Evolutionary conservation across 2,329 filamentous ascomycete species (phyloP).

Genomic region (Phialemonium atrogriseum): DNA sequence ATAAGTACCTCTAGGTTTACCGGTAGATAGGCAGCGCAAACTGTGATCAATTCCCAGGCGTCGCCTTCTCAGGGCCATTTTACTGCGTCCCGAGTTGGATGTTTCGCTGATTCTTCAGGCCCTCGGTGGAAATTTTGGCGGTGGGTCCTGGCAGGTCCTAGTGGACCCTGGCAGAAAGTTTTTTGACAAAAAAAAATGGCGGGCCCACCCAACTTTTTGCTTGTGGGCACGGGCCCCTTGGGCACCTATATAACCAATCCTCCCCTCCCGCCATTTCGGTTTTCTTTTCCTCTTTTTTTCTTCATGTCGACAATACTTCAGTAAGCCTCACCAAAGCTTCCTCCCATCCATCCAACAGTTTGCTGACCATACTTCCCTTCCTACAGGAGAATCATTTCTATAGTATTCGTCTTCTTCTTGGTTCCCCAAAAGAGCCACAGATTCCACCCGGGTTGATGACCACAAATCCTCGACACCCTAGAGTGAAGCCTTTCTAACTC

Average conservation of each 20-base stretch:
- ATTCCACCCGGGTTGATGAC: slow-evolving; percentile 94
- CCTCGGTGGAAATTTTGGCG: slow-evolving; percentile 24
- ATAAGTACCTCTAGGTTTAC: too few relatives aligned
- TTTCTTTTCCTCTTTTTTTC: slow-evolving; percentile 37
- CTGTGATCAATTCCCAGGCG: neutral
- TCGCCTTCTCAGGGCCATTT: neutral
- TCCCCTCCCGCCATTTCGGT: slow-evolving; percentile 17
- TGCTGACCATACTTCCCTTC: neutral
- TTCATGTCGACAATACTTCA: slow-evolving; percentile 57
- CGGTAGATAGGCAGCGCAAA: too few relatives aligned
- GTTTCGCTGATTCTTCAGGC: neutral
- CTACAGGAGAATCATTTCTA: slow-evolving; percentile 97
- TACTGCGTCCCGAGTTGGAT: slow-evolving; percentile 4
- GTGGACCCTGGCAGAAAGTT: slow-evolving; percentile 2
- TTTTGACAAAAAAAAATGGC: slow-evolving; percentile 4
- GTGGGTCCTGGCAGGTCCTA: slow-evolving; percentile 22
- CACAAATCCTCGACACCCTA: slow-evolving; percentile 78
- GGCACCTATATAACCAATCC: slow-evolving; percentile 31
- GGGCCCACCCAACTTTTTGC: slow-evolving; percentile 9
- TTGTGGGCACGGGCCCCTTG: slow-evolving; percentile 15
- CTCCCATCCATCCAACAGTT: neutral
- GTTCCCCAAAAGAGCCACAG: slow-evolving; percentile 88
- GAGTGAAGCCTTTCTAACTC: slow-evolving; percentile 67
- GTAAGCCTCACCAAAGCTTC: neutral
- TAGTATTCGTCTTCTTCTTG: slow-evolving; percentile 92